Evolutionary conservation across 2,329 filamentous ascomycete genomes (phyloP), one percentile per base, ranked within the genome.

Genomic region (Parastagonospora nodorum): DNA sequence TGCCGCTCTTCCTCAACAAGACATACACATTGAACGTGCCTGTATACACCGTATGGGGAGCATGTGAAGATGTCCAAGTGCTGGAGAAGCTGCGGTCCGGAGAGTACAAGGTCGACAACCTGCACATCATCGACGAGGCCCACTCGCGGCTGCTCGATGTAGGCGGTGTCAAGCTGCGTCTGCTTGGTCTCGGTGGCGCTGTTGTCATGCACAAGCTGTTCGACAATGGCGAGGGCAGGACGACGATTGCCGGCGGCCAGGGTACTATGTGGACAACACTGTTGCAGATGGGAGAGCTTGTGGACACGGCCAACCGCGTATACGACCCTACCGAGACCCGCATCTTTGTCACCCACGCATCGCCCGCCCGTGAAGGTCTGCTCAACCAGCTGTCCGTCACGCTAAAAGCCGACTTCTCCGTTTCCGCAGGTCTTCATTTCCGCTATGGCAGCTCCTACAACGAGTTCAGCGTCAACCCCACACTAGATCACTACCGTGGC

Each of bases 161-260:
- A 53, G 94, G 93, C 49, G 94, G 94, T 50, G 91, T 99, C 48
- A 97, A 97, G 83, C 85, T 99, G 59, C 89, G 94, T 67, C 83
- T 99, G 42, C 84, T 99, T 28, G 94, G 94, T 56, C 82, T 99
- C 30, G 94, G 94, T 60, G 94, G 94, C 66, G 94, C 94, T 6
- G 93, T 99, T 5, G 94, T 99, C 53, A 99, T 99, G 92, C 94
- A 99, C 82, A 99, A 99, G 82, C 85, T 99, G 14, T 99, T 99
- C 69, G 94, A 99, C 75, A 99, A 99, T 63, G 94, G 94, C 47
- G 94, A 99, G 72, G 94, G 94, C 53, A 88, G 93, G 75, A 99
- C 94, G 43, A 99, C 95, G 2, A 99, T 99, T 75, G 94, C 94
- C 16, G 94, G 94, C 72, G 94, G 94, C 15, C 94, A 99, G 75